phyloP scores from a whole-genome alignment of 257 asterid genomes.

The Striga asiatica region DNA sequence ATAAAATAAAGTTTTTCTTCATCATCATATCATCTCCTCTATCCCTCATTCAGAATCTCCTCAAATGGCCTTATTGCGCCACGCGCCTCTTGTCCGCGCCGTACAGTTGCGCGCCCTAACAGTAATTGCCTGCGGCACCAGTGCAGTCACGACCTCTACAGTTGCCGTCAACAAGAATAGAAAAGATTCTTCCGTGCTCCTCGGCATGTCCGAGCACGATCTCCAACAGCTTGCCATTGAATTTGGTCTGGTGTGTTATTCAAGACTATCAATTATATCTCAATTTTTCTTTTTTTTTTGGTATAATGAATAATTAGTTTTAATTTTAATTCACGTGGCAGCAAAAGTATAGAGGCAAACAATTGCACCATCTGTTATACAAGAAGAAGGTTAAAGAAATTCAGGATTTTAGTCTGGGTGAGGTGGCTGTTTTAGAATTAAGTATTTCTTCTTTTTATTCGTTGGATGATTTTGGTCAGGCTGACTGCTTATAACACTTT shows the following conservation, averaged over 20 bases:
- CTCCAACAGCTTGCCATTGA: constrained; percentile 68
- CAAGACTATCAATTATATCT: neutral
- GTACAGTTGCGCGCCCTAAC: constrained; percentile 34
- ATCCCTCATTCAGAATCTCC: constrained; percentile 19
- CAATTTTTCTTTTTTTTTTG: neutral
- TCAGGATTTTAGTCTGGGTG: constrained; percentile 66
- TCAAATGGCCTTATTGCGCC: constrained; percentile 49
- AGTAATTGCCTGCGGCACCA: constrained; percentile 24
- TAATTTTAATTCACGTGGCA: constrained; percentile 19
- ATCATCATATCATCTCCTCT: constrained; percentile 9
- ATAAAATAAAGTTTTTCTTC: no score
- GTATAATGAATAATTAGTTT: neutral
- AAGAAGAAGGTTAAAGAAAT: constrained; percentile 70
- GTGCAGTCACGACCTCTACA: constrained; percentile 16
- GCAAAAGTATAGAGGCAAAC: constrained; percentile 86
- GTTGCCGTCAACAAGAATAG: constrained; percentile 26
- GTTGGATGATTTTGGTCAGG: neutral
- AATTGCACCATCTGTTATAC: constrained; percentile 73
- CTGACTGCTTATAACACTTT: neutral
- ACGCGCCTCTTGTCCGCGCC: constrained; percentile 39
- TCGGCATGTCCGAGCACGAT: constrained; percentile 72
- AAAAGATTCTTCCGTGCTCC: constrained; percentile 46
- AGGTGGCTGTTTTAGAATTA: constrained; percentile 12
- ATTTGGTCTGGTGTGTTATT: constrained; percentile 55
- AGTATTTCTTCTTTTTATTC: neutral